Evolutionary conservation across 2,329 filamentous ascomycete genomes (phyloP).

Genomic region (Aspergillus flavus): DNA sequence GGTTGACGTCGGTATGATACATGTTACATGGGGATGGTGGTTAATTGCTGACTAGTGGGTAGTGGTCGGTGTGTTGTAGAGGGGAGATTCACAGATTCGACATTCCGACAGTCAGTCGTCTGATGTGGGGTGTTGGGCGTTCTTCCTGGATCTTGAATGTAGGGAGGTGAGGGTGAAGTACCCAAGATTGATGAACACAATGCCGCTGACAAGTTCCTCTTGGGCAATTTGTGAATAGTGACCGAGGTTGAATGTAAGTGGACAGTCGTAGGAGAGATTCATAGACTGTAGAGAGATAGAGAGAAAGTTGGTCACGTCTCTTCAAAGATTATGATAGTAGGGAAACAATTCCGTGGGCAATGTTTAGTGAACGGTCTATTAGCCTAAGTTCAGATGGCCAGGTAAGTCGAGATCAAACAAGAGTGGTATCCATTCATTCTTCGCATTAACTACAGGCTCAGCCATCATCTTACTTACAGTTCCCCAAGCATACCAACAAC

Average conservation of each 20-base stretch:
- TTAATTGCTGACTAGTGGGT: neutral
- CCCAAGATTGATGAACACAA: neutral
- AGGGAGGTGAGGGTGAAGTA: neutral
- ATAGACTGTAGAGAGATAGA: neutral
- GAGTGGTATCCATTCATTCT: conserved; percentile 29
- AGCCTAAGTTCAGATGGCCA: neutral
- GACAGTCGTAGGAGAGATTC: neutral
- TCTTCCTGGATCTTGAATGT: neutral
- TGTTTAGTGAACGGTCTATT: too few species aligned
- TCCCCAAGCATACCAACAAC: conserved; percentile 9
- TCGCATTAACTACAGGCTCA: conserved; percentile 33
- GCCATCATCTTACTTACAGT: conserved; percentile 25
- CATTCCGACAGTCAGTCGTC: neutral
- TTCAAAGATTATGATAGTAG: neutral
- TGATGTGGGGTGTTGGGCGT: neutral
- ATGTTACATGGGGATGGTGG: neutral
- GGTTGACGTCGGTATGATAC: neutral
- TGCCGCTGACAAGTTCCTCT: neutral
- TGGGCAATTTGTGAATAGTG: neutral
- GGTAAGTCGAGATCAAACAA: neutral
- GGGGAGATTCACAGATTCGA: neutral
- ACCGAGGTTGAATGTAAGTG: neutral
- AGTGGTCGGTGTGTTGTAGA: neutral
- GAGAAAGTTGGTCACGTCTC: neutral
- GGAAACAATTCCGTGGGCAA: neutral